A percentile compares a stretch with the other conserved stretches of the same genome.
Conservation (phyloP, 257 asterid species). For the Solanum verrucosum region DNA sequence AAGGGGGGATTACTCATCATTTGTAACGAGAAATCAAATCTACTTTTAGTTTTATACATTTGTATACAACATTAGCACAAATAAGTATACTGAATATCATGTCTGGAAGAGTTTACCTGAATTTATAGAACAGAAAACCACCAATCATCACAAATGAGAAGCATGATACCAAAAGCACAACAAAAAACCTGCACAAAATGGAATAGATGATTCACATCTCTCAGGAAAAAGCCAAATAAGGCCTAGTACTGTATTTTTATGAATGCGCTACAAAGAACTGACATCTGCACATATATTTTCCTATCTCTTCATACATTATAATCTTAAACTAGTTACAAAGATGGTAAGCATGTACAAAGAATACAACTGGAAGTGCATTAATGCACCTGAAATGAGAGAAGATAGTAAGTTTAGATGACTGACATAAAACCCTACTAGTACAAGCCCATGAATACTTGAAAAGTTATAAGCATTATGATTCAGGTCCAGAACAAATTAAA, state of each 20-base stretch:
- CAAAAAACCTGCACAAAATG: conserved; percentile 58
- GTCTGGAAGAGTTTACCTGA: conserved; percentile 44
- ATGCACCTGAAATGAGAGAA: neutral
- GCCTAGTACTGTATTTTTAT: neutral
- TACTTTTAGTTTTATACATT: neutral
- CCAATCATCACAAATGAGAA: conserved; percentile 79
- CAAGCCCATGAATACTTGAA: neutral
- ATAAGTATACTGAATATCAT: neutral
- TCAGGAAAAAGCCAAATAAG: neutral
- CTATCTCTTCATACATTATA: neutral
- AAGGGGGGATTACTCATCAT: neutral
- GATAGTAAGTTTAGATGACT: neutral
- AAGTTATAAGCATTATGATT: neutral
- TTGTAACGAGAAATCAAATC: neutral
- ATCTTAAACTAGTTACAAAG: neutral
- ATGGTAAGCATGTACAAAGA: neutral
- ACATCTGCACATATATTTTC: neutral
- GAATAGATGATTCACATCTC: neutral
- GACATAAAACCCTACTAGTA: neutral
- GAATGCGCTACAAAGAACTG: neutral
- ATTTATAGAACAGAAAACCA: conserved; percentile 82
- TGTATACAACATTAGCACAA: neutral
- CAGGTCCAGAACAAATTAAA: neutral
- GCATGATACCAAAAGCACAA: conserved; percentile 77
- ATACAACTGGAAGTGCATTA: neutral